These are phyloP conservation scores for Kingdonia uniflora DNA, from an alignment of 164 flowering plant genomes.

Conservation along the genomic window DNA sequence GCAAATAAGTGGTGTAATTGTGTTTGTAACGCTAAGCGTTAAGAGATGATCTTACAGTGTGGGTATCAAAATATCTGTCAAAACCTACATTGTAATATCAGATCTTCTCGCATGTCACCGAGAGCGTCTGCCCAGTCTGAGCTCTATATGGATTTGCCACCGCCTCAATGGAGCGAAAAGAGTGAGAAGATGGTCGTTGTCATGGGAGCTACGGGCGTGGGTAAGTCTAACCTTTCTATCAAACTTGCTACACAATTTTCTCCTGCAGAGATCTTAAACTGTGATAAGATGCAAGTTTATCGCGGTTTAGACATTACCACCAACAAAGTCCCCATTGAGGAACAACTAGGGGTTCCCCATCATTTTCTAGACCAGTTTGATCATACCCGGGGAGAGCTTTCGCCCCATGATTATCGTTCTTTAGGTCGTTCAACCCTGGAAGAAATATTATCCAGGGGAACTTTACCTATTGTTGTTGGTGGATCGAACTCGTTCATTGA, in stretches of 20 bases:
- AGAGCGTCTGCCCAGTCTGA: too few relatives aligned
- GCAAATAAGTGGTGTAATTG: too few relatives aligned
- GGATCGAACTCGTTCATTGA: constrained; percentile 89
- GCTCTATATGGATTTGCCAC: too few relatives aligned
- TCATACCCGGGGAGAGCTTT: constrained; percentile 28
- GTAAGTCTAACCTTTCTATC: constrained; percentile 61
- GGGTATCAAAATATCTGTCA: too few relatives aligned
- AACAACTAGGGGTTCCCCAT: constrained; percentile 55
- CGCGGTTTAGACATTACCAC: constrained; percentile 70
- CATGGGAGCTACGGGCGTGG: constrained; percentile 87
- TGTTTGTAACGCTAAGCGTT: too few relatives aligned
- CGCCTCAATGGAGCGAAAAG: too few relatives aligned
- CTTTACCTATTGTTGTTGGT: constrained; percentile 71
- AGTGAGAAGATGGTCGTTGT: constrained; percentile 36
- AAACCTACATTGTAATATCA: too few relatives aligned
- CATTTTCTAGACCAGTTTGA: constrained; percentile 60
- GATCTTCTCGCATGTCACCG: too few relatives aligned
- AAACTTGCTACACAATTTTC: constrained; percentile 42
- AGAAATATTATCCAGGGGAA: constrained; percentile 25
- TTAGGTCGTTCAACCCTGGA: constrained; percentile 22
- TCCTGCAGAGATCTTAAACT: constrained; percentile 58
- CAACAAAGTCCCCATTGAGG: constrained; percentile 50
- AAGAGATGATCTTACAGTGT: too few relatives aligned
- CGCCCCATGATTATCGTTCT: constrained; percentile 41
- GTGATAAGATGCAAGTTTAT: constrained; percentile 82